Conservation (phyloP, 805 yeast genomes). For the Candida odintsovae region DNA sequence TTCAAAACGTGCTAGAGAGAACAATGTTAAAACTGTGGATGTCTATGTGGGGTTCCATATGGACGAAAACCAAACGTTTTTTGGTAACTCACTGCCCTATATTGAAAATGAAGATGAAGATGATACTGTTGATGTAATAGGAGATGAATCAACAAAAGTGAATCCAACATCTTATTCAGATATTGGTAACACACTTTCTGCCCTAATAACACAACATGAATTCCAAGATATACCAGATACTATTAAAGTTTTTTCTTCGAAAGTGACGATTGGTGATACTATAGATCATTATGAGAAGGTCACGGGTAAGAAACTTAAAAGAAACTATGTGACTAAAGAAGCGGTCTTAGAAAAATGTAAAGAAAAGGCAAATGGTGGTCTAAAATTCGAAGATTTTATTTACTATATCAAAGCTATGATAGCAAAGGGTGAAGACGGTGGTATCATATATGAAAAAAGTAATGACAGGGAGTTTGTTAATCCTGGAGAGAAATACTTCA, state of each 20-base stretch:
- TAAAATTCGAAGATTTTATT: not conserved
- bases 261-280: conserved; percentile 32
- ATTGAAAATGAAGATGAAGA: conserved; percentile 33
- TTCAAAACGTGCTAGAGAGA: conserved; percentile 31
- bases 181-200: not conserved
- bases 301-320: not conserved
- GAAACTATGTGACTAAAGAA: not conserved
- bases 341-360: not conserved
- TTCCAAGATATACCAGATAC: conserved; percentile 32
- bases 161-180: not conserved
- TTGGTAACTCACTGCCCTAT: conserved; percentile 21
- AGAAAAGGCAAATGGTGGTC: not conserved
- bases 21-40: conserved; percentile 42
- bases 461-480: not conserved
- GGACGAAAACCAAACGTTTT: conserved; percentile 21
- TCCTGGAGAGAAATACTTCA: not conserved
- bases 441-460: not conserved
- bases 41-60: conserved; percentile 35
- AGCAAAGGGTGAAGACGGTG: not conserved
- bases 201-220: not conserved
- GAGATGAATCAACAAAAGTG: not conserved
- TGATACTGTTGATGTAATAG: conserved; percentile 25
- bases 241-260: conserved; percentile 37
- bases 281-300: conserved; percentile 32
- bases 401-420: not conserved